phyloP scores from a whole-genome alignment of 805 yeast genomes.

The Metschnikowia vanudenii region DNA sequence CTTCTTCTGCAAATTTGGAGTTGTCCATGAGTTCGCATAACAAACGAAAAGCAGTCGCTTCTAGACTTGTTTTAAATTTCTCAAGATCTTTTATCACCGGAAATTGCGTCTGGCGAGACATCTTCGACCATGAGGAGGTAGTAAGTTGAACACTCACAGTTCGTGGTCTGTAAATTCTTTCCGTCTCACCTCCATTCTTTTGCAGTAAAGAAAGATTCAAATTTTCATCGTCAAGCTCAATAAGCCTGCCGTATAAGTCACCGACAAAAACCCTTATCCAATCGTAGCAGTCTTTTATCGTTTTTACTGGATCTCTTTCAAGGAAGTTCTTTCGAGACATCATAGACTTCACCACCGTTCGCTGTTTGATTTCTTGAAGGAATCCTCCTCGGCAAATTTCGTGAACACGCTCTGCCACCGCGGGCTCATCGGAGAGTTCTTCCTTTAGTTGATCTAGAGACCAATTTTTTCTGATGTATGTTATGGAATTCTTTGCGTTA shows the following conservation, averaged over 20 bases:
- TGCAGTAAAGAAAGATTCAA: constrained; percentile 29
- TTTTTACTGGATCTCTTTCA: constrained; percentile 49
- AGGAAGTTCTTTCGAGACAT: constrained; percentile 80
- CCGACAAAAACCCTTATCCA: constrained; percentile 87
- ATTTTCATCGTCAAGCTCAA: constrained; percentile 72
- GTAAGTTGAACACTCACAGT: constrained; percentile 46
- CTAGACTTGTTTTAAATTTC: constrained; percentile 26
- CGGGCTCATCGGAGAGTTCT: constrained; percentile 39
- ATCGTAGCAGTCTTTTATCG: constrained; percentile 54
- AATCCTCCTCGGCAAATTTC: constrained; percentile 64
- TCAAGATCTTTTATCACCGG: constrained; percentile 37
- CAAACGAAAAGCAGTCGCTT: constrained; percentile 34
- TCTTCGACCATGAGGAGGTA: constrained; percentile 22
- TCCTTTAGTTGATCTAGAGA: constrained; percentile 25
- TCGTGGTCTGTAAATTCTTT: constrained; percentile 48
- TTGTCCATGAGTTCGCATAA: constrained; percentile 40
- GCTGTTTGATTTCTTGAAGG: constrained; percentile 51
- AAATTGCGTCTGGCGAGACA: constrained; percentile 44
- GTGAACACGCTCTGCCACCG: constrained; percentile 54
- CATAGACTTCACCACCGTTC: constrained; percentile 79
- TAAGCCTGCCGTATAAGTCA: constrained; percentile 67
- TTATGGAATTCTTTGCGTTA: constrained; percentile 41
- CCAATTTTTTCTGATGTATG: constrained; percentile 51
- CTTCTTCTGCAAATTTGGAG: constrained; percentile 21
- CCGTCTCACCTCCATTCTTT: constrained; percentile 22